Evolutionary conservation across 495 filamentous ascomycete species (phyloP).

Genomic region (Echria macrotheca): DNA sequence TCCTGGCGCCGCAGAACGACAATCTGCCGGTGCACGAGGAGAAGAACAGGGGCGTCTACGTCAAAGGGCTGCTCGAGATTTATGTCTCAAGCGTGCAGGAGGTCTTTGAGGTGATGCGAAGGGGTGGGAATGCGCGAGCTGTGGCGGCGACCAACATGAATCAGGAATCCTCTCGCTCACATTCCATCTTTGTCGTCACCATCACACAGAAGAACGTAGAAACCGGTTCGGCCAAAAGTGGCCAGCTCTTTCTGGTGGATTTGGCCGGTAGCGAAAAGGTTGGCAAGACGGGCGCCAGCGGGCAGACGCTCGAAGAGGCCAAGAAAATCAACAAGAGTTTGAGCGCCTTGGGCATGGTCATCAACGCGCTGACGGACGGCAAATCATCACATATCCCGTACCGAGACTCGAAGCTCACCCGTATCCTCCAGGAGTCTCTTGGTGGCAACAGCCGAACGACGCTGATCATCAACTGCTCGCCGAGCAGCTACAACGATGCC

Average conservation of each 20-base stretch:
- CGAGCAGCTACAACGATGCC: conserved; percentile 94
- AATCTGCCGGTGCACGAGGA: conserved; percentile 96
- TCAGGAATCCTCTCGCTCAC: conserved; percentile 94
- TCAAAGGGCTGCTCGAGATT: conserved; percentile 90
- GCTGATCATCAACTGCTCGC: conserved; percentile 96
- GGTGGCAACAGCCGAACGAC: conserved; percentile 97
- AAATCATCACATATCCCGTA: conserved; percentile 98
- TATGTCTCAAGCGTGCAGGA: conserved; percentile 95
- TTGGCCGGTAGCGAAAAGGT: conserved; percentile 97
- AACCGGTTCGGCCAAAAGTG: conserved; percentile 92
- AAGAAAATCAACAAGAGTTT: conserved; percentile 99
- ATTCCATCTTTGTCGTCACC: conserved; percentile 97
- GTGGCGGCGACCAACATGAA: conserved; percentile 99
- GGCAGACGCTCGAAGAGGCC: conserved; percentile 95
- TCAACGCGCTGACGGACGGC: conserved; percentile 94
- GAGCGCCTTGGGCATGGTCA: conserved; percentile 97
- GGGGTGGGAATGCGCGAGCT: conserved; percentile 79
- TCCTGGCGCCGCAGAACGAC: conserved; percentile 86
- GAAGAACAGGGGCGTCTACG: conserved; percentile 92
- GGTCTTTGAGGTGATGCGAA: conserved; percentile 95
- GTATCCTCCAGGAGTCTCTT: conserved; percentile 92
- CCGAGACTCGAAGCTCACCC: conserved; percentile 94
- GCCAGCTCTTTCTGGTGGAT: conserved; percentile 95
- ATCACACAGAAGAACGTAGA: conserved; percentile 98
- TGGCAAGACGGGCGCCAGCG: conserved; percentile 95